phyloP scores from a whole-genome alignment of 768 basidiomycete genomes.

The Leccinellum rugosiceps region DNA sequence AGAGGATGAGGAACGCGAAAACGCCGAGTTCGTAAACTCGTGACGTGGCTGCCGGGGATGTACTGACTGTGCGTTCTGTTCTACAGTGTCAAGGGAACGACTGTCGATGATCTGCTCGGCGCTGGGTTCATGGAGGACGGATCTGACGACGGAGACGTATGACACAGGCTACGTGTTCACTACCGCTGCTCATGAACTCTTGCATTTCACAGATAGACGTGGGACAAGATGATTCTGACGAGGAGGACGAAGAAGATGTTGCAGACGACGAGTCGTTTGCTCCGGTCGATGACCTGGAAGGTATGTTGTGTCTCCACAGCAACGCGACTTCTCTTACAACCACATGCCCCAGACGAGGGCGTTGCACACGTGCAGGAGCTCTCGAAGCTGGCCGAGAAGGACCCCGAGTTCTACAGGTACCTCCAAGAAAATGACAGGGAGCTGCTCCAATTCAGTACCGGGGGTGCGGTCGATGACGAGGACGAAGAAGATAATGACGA shows the following conservation, averaged over 20 bases:
- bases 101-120: constrained; percentile 74
- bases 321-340: background rate
- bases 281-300: constrained; percentile 76
- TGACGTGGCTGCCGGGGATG: background rate
- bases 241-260: constrained; percentile 33
- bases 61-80: background rate
- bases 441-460: constrained; percentile 74
- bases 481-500: constrained; percentile 40
- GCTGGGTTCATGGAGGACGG: constrained; percentile 70
- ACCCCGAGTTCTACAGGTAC: constrained; percentile 99
- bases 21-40: constrained; percentile 10
- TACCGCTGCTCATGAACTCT: background rate
- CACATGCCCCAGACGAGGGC: constrained; percentile 55
- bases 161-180: constrained; percentile 8
- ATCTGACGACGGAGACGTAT: constrained; percentile 43
- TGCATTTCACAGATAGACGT: constrained; percentile 19
- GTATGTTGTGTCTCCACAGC: constrained; percentile 27
- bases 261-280: constrained; percentile 67
- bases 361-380: constrained; percentile 75
- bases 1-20: background rate
- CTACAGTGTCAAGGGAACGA: constrained; percentile 42
- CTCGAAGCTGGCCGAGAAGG: constrained; percentile 87
- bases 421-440: constrained; percentile 93
- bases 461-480: constrained; percentile 47
- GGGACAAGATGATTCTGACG: constrained; percentile 28